Evolutionary conservation across 1,284 basidiomycete species (phyloP).

Genomic region (Leccinum subspadiceum): DNA sequence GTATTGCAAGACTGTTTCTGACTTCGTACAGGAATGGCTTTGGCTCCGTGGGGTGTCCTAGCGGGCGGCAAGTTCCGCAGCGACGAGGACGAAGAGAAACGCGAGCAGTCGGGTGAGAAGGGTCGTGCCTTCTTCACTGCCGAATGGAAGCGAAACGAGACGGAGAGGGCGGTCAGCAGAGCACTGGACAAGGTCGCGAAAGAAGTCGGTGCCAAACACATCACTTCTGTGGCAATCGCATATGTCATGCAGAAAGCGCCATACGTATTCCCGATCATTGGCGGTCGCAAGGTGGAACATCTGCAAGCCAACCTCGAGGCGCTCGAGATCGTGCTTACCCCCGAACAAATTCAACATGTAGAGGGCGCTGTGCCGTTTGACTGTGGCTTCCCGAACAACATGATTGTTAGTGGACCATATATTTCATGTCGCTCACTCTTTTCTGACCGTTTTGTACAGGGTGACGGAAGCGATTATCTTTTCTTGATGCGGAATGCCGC

Average conservation of each 20-base stretch:
- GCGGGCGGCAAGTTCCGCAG: constrained; percentile 33
- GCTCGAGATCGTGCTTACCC: no score
- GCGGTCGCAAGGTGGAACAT: constrained; percentile 52
- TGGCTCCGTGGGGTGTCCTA: constrained; percentile 41
- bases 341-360: no score
- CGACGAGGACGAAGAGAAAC: constrained; percentile 30
- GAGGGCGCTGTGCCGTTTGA: constrained; percentile 38
- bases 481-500: constrained; percentile 15
- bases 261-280: constrained; percentile 50
- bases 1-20: not conserved
- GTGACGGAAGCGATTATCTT: constrained; percentile 25
- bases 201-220: constrained; percentile 21
- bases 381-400: constrained; percentile 40
- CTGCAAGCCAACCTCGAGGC: constrained; percentile 37
- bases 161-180: constrained; percentile 19
- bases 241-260: constrained; percentile 49
- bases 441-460: constrained; percentile 25
- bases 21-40: constrained; percentile 28
- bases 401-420: constrained; percentile 37
- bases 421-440: constrained; percentile 25
- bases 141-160: constrained; percentile 29
- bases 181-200: constrained; percentile 23
- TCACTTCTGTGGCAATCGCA: constrained; percentile 41
- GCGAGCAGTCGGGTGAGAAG: constrained; percentile 25
- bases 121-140: constrained; percentile 13